Base-by-base conservation (phyloP, 768 basidiomycete genomes). In the Trametes gibbosa region DNA sequence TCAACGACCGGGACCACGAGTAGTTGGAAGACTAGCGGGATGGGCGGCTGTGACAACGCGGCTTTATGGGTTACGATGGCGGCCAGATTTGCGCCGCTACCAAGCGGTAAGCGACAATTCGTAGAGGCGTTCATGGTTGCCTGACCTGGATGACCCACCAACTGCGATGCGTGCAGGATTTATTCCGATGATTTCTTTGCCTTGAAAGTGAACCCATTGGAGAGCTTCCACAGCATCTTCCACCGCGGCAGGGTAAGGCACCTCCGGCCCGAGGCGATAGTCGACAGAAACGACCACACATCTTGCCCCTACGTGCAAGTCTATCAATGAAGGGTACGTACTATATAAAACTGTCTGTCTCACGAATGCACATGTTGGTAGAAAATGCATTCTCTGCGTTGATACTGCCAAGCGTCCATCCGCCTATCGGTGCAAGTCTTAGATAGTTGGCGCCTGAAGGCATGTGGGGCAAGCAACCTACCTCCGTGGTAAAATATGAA, bases 401-500 rank as follows among this genome's bases (percentile, higher is more conserved):
- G 63, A 88, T 85, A 54, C 76, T 84, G 0, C 89, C 89, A 1
- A 90, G 75, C 0, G 87, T 89, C 89, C 89, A 90, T 34, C 89
- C 89, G 41, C 89, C 89, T 86, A 63, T 5, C 14, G 42, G 14
- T 12, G 12, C 37, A 4, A 39, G 17, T 13, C 37, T 21, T 27
- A 49, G 46, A 50, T 21, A 19, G 25, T 55, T 25, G 61, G 25
- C 39, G 39, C 48, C 2, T 14, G 2, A 32, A 19, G 32, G 12
- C 14, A 19, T 17, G 29, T 25, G 25, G 45, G 12, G 4, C n/a
- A 32, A 49, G 49, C 19, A 13, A 53, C 78, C 54, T 59, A 82
- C 88, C 89, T 52, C 89, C 89, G 62, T 90, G 89, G 68, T 85
- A 89, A 77, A 80, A 90, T 43, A 89, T 78, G 59, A 90, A 81